Percentiles rank a stretch among this genome's conserved stretches.
phyloP scores from a whole-genome alignment of 2,329 filamentous ascomycete species.

The Pseudopithomyces chartarum region DNA sequence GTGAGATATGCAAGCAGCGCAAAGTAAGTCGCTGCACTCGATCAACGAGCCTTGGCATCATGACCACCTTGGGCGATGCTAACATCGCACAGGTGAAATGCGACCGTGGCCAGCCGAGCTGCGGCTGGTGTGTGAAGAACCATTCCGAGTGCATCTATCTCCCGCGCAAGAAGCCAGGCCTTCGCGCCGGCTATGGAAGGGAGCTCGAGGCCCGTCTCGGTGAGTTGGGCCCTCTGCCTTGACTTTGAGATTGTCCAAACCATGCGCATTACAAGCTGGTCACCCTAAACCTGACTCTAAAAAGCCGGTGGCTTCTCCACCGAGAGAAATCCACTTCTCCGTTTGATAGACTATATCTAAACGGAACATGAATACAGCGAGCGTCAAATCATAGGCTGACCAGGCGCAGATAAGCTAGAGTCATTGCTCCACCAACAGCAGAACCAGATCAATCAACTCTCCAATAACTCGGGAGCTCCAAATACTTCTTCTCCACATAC shows the following conservation, averaged over 20 bases:
- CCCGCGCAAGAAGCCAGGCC: constrained; percentile 72
- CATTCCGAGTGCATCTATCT: constrained; percentile 68
- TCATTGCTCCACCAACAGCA: constrained; percentile 52
- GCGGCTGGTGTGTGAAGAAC: constrained; percentile 73
- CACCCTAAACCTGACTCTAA: no score
- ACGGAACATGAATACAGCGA: not conserved
- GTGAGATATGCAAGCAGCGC: constrained; percentile 79
- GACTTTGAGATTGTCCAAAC: no score
- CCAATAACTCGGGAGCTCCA: constrained; percentile 29
- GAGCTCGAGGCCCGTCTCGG: constrained; percentile 64
- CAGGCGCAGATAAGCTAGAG: constrained; percentile 51
- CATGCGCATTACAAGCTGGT: no score
- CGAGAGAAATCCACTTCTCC: not conserved
- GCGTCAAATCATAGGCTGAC: constrained; percentile 9
- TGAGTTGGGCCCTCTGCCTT: no score
- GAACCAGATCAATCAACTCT: constrained; percentile 52
- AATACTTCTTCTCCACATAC: constrained; percentile 39
- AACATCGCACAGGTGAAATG: constrained; percentile 53
- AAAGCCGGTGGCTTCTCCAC: no score
- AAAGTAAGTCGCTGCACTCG: constrained; percentile 52
- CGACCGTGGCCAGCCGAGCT: constrained; percentile 76
- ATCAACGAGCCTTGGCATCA: not conserved
- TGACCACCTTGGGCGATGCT: not conserved
- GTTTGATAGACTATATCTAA: not conserved
- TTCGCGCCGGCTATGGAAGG: constrained; percentile 63